Percentiles rank a stretch among this genome's conserved stretches.
Conservation (phyloP, 179 eudicot genomes). For the Dionaea muscipula region DNA sequence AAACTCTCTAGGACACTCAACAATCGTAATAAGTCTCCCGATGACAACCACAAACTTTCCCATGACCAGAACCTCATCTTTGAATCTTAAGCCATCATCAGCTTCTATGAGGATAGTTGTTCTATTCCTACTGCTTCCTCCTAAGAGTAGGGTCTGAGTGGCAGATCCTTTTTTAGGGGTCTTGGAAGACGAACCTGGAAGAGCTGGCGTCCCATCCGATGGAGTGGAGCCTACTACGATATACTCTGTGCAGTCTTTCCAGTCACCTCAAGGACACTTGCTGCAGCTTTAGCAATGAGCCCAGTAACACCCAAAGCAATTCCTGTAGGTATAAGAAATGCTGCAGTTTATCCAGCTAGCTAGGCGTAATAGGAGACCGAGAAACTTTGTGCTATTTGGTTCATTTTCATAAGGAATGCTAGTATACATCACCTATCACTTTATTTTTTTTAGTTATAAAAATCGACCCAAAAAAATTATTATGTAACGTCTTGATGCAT, state of each 20-base stretch:
- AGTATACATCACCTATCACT: too few species aligned
- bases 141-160: conserved; percentile 80
- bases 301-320: conserved; percentile 86
- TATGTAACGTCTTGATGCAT: too few species aligned
- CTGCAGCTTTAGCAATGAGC: conserved; percentile 91
- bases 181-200: conserved; percentile 83
- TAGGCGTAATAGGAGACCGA: too few species aligned
- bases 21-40: conserved; percentile 42
- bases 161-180: conserved; percentile 49
- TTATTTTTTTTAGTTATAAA: too few species aligned
- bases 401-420: background rate
- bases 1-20: conserved; percentile 56
- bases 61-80: conserved; percentile 44
- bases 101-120: conserved; percentile 46
- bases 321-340: conserved; percentile 30
- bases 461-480: too few species aligned
- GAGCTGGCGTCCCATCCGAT: conserved; percentile 43
- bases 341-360: too few species aligned
- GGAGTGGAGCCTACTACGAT: conserved; percentile 66
- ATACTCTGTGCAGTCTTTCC: conserved; percentile 95
- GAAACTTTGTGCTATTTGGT: too few species aligned
- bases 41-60: conserved; percentile 58
- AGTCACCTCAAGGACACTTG: conserved; percentile 92
- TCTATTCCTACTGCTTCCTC: conserved; percentile 81
- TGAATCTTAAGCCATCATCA: conserved; percentile 37